Evolutionary conservation across 305 asterid genomes (phyloP).

Genomic region (Solanum hybrid): DNA sequence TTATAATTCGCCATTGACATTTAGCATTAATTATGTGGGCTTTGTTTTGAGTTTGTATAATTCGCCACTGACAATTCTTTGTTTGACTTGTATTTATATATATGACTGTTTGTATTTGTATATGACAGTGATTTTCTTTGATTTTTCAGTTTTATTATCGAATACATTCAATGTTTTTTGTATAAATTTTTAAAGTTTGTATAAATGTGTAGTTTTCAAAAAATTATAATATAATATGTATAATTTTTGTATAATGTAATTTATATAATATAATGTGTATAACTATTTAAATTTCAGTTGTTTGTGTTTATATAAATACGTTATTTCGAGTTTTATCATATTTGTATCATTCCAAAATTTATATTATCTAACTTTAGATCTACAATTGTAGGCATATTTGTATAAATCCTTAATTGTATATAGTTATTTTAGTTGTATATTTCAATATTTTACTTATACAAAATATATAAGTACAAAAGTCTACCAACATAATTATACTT

Average conservation of each 20-base stretch:
- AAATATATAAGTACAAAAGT: too few relatives aligned
- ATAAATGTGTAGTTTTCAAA: neutral
- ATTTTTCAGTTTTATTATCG: neutral
- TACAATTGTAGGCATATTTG: neutral
- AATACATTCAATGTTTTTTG: neutral
- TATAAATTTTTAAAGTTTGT: too few relatives aligned
- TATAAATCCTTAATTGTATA: too few relatives aligned
- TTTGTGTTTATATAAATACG: too few relatives aligned
- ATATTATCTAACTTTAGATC: too few relatives aligned
- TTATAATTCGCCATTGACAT: too few relatives aligned
- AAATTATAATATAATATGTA: neutral
- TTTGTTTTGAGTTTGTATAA: neutral
- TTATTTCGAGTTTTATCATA: too few relatives aligned
- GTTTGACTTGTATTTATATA: neutral
- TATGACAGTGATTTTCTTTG: neutral
- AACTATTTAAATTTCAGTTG: too few relatives aligned
- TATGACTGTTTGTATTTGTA: neutral
- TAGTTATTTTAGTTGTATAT: neutral
- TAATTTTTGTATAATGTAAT: too few relatives aligned
- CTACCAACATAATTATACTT: neutral
- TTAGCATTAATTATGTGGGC: neutral
- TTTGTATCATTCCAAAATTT: too few relatives aligned
- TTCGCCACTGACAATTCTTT: neutral
- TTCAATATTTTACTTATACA: neutral
- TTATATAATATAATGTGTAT: neutral